A percentile compares a stretch with the other conserved stretches of the same genome.
These are phyloP conservation scores for Ustilago hordei DNA, from an alignment of 1,284 basidiomycete genomes.

Conservation along the genomic window DNA sequence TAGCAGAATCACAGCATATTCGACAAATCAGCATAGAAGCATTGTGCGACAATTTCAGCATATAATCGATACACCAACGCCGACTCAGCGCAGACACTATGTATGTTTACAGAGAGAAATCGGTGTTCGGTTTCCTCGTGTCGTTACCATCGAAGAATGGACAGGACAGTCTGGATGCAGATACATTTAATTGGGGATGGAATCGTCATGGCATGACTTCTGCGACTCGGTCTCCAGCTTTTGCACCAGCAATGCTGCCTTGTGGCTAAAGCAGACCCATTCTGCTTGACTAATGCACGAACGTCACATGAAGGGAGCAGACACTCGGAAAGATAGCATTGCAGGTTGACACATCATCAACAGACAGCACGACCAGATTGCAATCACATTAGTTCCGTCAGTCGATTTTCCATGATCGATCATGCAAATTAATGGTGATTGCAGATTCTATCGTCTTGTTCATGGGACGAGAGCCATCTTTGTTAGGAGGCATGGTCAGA, in stretches of 20 bases:
- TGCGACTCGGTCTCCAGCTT: neutral
- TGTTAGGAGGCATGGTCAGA: too few species aligned
- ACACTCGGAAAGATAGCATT: neutral
- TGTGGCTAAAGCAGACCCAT: neutral
- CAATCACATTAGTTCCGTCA: neutral
- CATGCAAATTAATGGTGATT: too few species aligned
- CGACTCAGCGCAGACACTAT: neutral
- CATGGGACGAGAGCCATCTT: too few species aligned
- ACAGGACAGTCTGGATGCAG: neutral
- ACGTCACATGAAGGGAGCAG: neutral
- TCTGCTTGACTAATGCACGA: neutral
- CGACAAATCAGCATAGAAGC: neutral
- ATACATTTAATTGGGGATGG: neutral
- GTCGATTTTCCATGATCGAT: too few species aligned
- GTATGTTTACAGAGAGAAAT: neutral
- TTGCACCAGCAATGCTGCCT: neutral
- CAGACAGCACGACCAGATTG: neutral
- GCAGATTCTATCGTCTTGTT: too few species aligned
- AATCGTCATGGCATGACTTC: neutral
- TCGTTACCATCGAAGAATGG: neutral
- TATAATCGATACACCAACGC: neutral
- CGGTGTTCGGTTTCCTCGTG: too few species aligned
- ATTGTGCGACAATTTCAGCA: neutral
- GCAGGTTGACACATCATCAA: neutral
- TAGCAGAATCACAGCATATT: conserved; percentile 2